Conservation (phyloP, 352 stramenopile species). For the Globisporangium solare region DNA sequence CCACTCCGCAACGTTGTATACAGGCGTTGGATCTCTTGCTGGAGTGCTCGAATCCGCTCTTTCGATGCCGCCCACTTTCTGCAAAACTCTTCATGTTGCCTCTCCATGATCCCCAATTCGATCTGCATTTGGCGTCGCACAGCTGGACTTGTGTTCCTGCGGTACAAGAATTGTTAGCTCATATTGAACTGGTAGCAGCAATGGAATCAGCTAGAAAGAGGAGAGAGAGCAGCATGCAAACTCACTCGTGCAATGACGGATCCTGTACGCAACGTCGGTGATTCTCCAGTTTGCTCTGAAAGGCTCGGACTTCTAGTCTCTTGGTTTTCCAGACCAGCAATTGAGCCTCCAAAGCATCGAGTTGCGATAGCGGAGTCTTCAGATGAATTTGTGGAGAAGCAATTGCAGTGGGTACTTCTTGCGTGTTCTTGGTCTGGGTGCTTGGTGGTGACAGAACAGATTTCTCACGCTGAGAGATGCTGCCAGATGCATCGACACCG, state of each 20-base stretch:
- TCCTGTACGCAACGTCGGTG: conserved; percentile 3
- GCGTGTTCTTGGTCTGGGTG: neutral
- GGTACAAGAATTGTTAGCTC: conserved; percentile 2
- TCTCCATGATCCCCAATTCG: conserved; percentile 11
- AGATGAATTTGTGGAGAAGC: neutral
- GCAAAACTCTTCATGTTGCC: conserved; percentile 3
- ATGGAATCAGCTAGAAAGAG: neutral
- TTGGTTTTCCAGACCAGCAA: conserved; percentile 7
- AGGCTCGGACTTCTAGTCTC: conserved; percentile 6
- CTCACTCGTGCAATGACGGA: conserved; percentile 2
- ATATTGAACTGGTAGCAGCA: neutral
- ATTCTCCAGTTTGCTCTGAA: conserved; percentile 6
- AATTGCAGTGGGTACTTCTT: neutral
- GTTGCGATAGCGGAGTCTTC: neutral
- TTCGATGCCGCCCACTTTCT: conserved; percentile 13
- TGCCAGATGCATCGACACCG: neutral
- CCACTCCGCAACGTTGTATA: conserved; percentile 1
- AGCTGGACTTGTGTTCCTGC: neutral
- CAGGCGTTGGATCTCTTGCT: conserved; percentile 6
- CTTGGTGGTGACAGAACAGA: neutral
- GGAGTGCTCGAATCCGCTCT: conserved; percentile 8
- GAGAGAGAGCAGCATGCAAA: neutral
- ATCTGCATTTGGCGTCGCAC: conserved; percentile 2
- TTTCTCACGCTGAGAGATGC: neutral
- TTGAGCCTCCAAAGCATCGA: conserved; percentile 12